Base-by-base conservation (phyloP, 2,329 filamentous ascomycete species). In the Tolypocladium sp. region DNA sequence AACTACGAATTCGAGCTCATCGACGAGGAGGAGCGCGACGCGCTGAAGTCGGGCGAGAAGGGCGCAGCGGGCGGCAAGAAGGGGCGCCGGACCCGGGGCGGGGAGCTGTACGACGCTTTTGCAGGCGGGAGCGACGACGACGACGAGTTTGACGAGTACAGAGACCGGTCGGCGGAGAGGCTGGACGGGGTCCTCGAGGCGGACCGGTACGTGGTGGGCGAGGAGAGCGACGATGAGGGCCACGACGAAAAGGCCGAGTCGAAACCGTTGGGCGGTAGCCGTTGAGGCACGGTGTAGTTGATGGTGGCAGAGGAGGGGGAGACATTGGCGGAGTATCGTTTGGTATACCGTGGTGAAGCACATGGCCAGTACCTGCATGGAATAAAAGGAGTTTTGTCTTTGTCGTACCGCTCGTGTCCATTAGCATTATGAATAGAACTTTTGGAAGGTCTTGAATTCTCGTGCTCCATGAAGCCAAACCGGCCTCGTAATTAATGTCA, bases 71-170 rank as follows among this genome's bases (percentile, higher is more conserved):
- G 78, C 10, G 68, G 67, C 33, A 70, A 73, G 64, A 77, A 76
- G 65, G 67, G 76, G 22, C 77, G 78, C 59, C 79, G 82, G 64
- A 79, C 81, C 57, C 74, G 91, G 25, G 94, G 91, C 2, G 92
- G 93, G 35, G 93, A 97, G 76, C 77, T 99, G 52, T 99, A 99
- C 72, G 94, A 99, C 78, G 94, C 94, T 5, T 99, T 99, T 79
- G 94, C 94, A 0, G 92, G 91, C 20, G 93, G 92, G 57, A 86
- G 83, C 61, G 82, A 83, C 30, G 93, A 93, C 60, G 92, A 75
- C 4, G 69, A 79, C 59, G 79, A 79, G 38, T 74, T 77, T 44
- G 76, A 76, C 5, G 71, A 68, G 53, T 78, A 77, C 40, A 77
- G 76, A 17, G 77, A 78, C 42, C 66, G 65, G 10, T 71, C 73